Evolutionary conservation across 2,329 filamentous ascomycete genomes (phyloP), one percentile per base, ranked within the genome.

Genomic region (Cladophialophora bantiana): DNA sequence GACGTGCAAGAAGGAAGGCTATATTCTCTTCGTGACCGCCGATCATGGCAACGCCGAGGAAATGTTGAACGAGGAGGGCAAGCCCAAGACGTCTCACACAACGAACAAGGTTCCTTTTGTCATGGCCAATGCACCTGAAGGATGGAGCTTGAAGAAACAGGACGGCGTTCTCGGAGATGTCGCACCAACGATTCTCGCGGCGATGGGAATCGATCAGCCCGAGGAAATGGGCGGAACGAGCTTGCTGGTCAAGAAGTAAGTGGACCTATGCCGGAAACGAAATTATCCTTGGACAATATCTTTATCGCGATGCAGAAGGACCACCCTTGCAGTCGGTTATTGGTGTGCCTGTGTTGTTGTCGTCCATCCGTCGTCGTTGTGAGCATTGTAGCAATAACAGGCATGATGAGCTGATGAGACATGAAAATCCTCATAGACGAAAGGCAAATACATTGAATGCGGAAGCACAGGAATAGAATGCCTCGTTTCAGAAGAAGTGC

Each of bases 1-100:
- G 76, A 90, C 89, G 59, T 98, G 94, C 87, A 96, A 96, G 86
- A 89, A 95, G 85, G 86, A 94, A 78, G 90, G 90, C 70, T 99
- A 99, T 79, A 84, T 95, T 66, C 88, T 99, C 53, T 98, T 98
- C 83, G 90, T 99, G 79, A 99, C 95, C 5, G 86, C 94, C 35
- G 95, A 99, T 80, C 95, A 99, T 82, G 95, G 94, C 76, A 99
- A 99, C 77, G 95, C 95, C 65, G 95, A 99, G 84, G 95, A 99
- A 84, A 99, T 99, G 95, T 90, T 98, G 81, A 98, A 93, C 77
- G 84, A 92, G 74, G 92, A 97, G 78, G 93, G 94, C 78, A 96
- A 93, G 78, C 95, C 95, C 74, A 99, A 99, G 94, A 99, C 95
- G 7, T 94, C 92, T 59, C 95, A 99, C 85, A 99, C 95, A 54